phyloP scores from a whole-genome alignment of 2,329 filamentous ascomycete genomes.

The Scedosporium dehoogii region DNA sequence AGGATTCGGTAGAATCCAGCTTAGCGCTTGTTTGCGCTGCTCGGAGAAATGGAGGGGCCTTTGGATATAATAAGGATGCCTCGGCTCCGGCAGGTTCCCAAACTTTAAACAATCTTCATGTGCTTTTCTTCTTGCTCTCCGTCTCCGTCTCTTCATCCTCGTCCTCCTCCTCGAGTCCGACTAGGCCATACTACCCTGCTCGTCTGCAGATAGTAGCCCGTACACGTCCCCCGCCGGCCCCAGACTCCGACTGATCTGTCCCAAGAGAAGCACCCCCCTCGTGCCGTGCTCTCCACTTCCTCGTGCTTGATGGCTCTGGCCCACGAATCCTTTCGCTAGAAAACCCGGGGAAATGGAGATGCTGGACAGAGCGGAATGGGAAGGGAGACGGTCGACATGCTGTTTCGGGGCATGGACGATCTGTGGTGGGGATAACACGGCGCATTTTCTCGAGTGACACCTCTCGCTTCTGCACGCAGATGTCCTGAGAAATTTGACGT shows the following conservation, averaged over 20 bases:
- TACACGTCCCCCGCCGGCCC: too few relatives aligned
- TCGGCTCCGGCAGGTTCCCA: neutral
- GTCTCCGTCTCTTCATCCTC: neutral
- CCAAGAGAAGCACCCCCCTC: too few relatives aligned
- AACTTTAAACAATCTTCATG: neutral
- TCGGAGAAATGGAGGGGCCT: neutral
- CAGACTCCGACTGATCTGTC: too few relatives aligned
- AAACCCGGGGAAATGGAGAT: neutral
- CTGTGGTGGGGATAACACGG: neutral
- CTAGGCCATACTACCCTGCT: neutral
- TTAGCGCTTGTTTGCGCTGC: neutral
- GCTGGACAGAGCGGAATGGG: neutral
- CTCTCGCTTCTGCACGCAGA: neutral
- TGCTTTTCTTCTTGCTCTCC: neutral
- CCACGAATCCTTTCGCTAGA: neutral
- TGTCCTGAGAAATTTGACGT: neutral
- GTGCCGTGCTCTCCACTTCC: too few relatives aligned
- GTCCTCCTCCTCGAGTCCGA: neutral
- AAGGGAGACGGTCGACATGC: neutral
- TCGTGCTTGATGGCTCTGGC: too few relatives aligned
- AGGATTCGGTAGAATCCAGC: neutral
- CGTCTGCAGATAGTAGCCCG: too few relatives aligned
- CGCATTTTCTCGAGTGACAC: neutral
- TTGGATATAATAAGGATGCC: neutral
- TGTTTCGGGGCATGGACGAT: neutral